A percentile compares a stretch with the other conserved stretches of the same genome.
These are phyloP conservation scores for Aspergillus pseudoviridinutans DNA, from an alignment of 2,329 filamentous ascomycete species.

Conservation along the genomic window DNA sequence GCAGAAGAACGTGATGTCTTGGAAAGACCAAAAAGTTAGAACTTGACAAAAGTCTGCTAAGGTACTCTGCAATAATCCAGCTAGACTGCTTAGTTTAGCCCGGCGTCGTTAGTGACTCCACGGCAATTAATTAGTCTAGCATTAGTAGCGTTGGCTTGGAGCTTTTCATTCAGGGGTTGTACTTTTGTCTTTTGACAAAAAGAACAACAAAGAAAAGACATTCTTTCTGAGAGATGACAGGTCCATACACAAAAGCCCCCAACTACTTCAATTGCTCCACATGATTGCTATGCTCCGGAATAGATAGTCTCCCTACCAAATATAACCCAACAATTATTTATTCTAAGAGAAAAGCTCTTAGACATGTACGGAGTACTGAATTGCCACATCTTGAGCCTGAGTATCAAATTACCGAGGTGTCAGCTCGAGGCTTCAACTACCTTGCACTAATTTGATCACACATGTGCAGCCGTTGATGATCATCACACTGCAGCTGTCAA, in stretches of 20 bases:
- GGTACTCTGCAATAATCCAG: background rate
- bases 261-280: background rate
- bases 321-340: no score
- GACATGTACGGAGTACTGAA: no score
- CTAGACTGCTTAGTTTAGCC: background rate
- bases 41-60: background rate
- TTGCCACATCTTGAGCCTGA: background rate
- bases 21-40: background rate
- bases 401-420: background rate
- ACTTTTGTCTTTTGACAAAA: background rate
- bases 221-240: no score
- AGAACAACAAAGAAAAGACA: background rate
- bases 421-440: background rate
- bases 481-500: background rate
- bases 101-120: background rate
- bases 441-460: background rate
- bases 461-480: background rate
- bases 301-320: no score
- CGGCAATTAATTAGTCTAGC: background rate
- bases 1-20: background rate
- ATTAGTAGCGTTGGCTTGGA: no score
- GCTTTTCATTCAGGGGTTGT: background rate
- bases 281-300: no score
- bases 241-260: background rate
- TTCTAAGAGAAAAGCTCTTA: no score